These are phyloP conservation scores for Sporothrix sp. DNA, from an alignment of 2,329 filamentous ascomycete species.

Conservation along the genomic window DNA sequence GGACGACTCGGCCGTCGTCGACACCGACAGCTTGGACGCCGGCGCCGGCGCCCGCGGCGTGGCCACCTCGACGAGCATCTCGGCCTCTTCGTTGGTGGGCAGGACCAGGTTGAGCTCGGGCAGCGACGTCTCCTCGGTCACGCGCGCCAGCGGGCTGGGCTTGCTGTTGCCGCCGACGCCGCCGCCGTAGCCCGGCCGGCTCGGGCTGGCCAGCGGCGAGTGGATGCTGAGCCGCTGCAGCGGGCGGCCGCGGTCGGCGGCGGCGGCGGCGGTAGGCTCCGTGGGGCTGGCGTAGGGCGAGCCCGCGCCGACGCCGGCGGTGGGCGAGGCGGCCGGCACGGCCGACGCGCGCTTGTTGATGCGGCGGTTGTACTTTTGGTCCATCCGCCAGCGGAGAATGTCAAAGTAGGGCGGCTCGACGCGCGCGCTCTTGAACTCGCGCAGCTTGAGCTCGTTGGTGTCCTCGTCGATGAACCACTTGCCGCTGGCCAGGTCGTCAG, in stretches of 20 bases:
- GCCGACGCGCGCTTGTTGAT: conserved; percentile 39
- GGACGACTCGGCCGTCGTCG: conserved; percentile 9
- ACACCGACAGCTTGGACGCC: background rate
- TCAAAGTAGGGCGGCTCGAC: conserved; percentile 92
- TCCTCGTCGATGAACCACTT: conserved; percentile 94
- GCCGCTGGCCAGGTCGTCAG: conserved; percentile 81
- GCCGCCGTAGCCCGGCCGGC: conserved; percentile 31
- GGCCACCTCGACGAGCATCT: conserved; percentile 47
- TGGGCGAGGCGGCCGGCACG: conserved; percentile 25
- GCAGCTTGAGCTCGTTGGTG: conserved; percentile 77
- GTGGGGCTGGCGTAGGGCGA: conserved; percentile 59
- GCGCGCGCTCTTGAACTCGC: conserved; percentile 79
- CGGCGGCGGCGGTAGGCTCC: conserved; percentile 46
- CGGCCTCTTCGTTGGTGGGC: conserved; percentile 33
- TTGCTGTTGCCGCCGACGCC: conserved; percentile 54
- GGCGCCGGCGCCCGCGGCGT: conserved; percentile 30
- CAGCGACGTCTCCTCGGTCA: conserved; percentile 55
- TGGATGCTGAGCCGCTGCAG: conserved; percentile 59
- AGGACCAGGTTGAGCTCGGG: conserved; percentile 24
- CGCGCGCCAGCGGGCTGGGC: conserved; percentile 61
- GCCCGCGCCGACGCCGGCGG: conserved; percentile 38
- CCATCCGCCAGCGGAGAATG: conserved; percentile 87
- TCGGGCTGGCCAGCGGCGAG: conserved; percentile 55
- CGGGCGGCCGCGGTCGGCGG: conserved; percentile 57
- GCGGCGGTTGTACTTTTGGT: conserved; percentile 82